Percentiles rank a stretch among this genome's conserved stretches.
phyloP scores from a whole-genome alignment of 2,329 filamentous ascomycete species.

The Tothia fuscella region DNA sequence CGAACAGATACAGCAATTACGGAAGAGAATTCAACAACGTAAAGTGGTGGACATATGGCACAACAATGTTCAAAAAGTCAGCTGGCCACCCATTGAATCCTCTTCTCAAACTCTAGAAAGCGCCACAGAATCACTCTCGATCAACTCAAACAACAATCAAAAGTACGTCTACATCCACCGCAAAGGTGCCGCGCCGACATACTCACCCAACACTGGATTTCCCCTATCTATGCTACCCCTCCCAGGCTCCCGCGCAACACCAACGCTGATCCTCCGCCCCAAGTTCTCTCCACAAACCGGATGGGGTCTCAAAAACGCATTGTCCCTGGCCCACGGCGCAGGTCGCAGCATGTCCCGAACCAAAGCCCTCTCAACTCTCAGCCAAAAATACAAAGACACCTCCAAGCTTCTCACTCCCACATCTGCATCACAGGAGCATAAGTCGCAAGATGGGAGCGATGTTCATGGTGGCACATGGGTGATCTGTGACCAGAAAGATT shows the following conservation, averaged over 20 bases:
- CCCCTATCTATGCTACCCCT: neutral
- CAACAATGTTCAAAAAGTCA: neutral
- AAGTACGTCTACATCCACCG: neutral
- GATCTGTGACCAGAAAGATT: conserved; percentile 26
- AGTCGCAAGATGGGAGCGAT: conserved; percentile 4
- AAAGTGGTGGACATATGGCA: conserved; percentile 4
- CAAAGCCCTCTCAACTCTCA: conserved; percentile 9
- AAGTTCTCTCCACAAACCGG: neutral
- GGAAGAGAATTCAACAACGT: neutral
- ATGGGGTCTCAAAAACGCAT: neutral
- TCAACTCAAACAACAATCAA: neutral
- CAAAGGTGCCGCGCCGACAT: neutral
- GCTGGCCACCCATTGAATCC: neutral
- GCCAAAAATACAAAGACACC: neutral
- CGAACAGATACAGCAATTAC: neutral
- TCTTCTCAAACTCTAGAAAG: neutral
- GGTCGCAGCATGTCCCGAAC: neutral
- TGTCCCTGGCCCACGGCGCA: neutral
- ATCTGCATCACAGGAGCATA: neutral
- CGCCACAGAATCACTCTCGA: neutral
- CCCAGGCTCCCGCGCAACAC: neutral
- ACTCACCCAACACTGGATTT: neutral
- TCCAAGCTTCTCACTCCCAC: neutral
- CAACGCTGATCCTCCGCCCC: neutral
- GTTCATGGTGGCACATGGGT: conserved; percentile 23